Evolutionary conservation across 2,329 filamentous ascomycete genomes (phyloP), one percentile per base, ranked within the genome.

Genomic region (Lecanicillium sp.): DNA sequence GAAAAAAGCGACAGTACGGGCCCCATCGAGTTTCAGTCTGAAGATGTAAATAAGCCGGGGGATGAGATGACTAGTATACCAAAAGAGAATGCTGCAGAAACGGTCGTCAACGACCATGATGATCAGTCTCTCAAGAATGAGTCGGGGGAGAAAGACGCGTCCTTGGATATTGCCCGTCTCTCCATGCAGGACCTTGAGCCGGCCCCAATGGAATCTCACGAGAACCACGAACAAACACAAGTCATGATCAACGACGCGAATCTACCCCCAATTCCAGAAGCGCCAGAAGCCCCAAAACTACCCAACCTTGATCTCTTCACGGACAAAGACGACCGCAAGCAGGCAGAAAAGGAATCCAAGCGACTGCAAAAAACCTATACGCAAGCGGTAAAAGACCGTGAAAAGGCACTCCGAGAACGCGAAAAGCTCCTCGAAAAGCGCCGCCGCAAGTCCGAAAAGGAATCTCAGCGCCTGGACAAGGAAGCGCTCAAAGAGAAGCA

Each of bases 341-440:
- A 78, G 29, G 81, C 79, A 2, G 78, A 85, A 49, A 83, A 80
- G 41, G 80, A 86, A 49, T 69, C 78, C 40, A 74, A 75, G 37
- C 70, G 73, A 11, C 65, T 68, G 1, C 64, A 77, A 22, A 85
- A 85, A 52, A 67, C 68, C 8, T 83, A 86, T 53, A 72, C 82
- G 19, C 70, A 76, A 50, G 74, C 78, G 9, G 57, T 84, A 43
- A 85, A 84, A 56, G 71, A 79, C 43, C 77, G 77, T 27, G 73
- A 79, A 29, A 82, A 74, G 48, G 71, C 73, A 9, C 65, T 86
- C 35, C 72, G 71, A 34, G 77, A 83, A 41, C 71, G 78, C 6
- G 65, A 73, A 27, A 83, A 82, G 52, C 58, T 79, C 2, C 54
- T 74, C 14, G 68, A 75, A 45, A 75, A 76, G 55, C 64, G 65